phyloP scores from a whole-genome alignment of 257 asterid genomes.

The Lithospermum erythrorhizon region DNA sequence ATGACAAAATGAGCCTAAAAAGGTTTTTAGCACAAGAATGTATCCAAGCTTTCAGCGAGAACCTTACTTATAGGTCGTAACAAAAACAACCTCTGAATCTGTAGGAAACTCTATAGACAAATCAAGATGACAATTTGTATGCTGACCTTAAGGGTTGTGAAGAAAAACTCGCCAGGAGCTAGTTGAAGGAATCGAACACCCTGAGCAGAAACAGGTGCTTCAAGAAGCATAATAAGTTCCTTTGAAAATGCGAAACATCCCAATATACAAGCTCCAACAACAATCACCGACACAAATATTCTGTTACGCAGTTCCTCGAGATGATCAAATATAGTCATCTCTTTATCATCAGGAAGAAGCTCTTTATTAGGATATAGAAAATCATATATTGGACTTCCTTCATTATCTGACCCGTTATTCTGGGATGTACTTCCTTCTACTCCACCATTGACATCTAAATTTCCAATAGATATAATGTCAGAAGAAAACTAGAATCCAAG shows the following conservation, averaged over 20 bases:
- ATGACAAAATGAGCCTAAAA: no score
- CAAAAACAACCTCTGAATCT: no score
- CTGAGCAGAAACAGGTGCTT: constrained; percentile 77
- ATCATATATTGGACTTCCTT: constrained; percentile 56
- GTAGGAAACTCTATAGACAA: no score
- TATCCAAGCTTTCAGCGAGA: no score
- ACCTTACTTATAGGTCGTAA: no score
- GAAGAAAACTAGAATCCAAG: constrained; percentile 1
- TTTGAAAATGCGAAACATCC: constrained; percentile 89
- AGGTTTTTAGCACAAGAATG: no score
- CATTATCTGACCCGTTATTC: constrained; percentile 37
- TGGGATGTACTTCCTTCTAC: constrained; percentile 5
- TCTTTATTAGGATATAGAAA: constrained; percentile 88
- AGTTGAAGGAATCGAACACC: constrained; percentile 96
- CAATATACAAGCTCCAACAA: constrained; percentile 75
- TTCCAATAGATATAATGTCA: constrained; percentile 11
- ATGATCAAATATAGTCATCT: constrained; percentile 94
- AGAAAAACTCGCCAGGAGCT: constrained; percentile 98
- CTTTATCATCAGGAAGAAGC: constrained; percentile 95
- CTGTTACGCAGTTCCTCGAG: constrained; percentile 83
- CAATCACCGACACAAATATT: constrained; percentile 71
- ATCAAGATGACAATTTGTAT: not conserved
- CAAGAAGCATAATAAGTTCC: constrained; percentile 87
- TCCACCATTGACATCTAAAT: constrained; percentile 38
- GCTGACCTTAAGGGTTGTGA: constrained; percentile 86